Evolutionary conservation across 2,329 filamentous ascomycete species (phyloP), one percentile per base, ranked within the genome.

Genomic region (Dendryphion nanum): DNA sequence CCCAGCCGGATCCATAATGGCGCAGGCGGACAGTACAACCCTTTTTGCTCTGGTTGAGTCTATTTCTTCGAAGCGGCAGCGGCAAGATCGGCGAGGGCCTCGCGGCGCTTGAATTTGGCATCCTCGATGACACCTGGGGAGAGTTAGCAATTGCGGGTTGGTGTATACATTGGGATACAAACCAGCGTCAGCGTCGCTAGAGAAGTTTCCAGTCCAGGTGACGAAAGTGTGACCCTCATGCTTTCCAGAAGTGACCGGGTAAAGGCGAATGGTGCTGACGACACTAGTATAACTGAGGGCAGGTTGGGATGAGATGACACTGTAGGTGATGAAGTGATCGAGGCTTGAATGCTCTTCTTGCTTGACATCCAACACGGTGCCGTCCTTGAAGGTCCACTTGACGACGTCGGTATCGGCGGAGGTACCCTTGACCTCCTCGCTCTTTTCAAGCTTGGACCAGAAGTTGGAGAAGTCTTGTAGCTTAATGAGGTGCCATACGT

Each of bases 401-500:
- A 85, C 76, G 40, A 86, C 68, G 53, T 86, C 82, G 30, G 82
- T 79, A 66, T 86, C 82, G n/a, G 73, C 64, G 33, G 72, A 78
- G 12, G 74, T 64, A 35, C 78, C 81, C 71, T 83, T 82, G 64
- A 82, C 79, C 53, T 71, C 74, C 62, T 85, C 79, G 61, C 75
- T 78, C 59, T 75, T 75, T 47, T 75, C 70, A 30, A 87, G 74
- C 46, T 77, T 76, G 30, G 72, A 70, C 80, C 81, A 86, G 72
- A 84, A 87, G 57, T 77, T 74, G 70, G 68, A 64, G 67, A 87
- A 86, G 63, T 82, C 74, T 64, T 80, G 76, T 26, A 86, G 79
- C 75, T 86, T 86, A 77, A 86, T 82, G 56, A 80, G 73, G 71
- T 86, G 83, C 83, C 83, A 87, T 62, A 86, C 82, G 50, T 77